Evolutionary conservation across 305 asterid genomes (phyloP), one percentile per base, ranked within the genome.

Genomic region (Plantago lanceolata): DNA sequence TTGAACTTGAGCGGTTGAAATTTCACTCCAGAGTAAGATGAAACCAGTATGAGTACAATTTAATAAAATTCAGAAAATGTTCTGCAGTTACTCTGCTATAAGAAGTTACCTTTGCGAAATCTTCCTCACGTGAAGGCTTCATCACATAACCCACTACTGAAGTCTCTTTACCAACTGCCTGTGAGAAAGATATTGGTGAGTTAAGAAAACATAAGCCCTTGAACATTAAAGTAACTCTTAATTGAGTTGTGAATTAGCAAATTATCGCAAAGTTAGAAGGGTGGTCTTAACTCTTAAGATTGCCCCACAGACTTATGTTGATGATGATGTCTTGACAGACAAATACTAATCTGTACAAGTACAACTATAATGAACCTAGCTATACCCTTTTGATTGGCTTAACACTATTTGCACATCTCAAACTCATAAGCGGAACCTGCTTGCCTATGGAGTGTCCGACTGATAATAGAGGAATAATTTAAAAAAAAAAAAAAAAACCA

Each of bases 81-180:
- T 53, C 51, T 33, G 51, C 37, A 60, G 8, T 33, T 55, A 48
- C 3, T 56, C 56, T 21, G 59, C 67, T 43, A 55, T 24, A 68
- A 8, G 48, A 59, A 68, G 31, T 62, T 78, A 89, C 97, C 95
- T 93, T 89, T 33, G 86, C 87, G 82, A 93, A 87, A 79, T 93
- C 99, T 78, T 84, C 89, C 81, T 83, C 96, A 55, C 97, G 96
- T 59, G 99, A 93, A 78, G 88, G 85, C 81, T 93, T 93, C 99
- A 93, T 93, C 59, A 78, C 84, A 65, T 87, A 93, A 59, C 92
- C 99, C 68, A 93, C 88, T 31, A 63, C 68, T 77, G 78, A 67
- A 81, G 65, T 71, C 61, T 83, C 86, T 63, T 67, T 75, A 70
- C 76, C 80, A 57, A 66, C 58, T 59, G 85, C 85, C 97, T 93